phyloP scores from a whole-genome alignment of 257 asterid genomes.

The Solanum rostratum region DNA sequence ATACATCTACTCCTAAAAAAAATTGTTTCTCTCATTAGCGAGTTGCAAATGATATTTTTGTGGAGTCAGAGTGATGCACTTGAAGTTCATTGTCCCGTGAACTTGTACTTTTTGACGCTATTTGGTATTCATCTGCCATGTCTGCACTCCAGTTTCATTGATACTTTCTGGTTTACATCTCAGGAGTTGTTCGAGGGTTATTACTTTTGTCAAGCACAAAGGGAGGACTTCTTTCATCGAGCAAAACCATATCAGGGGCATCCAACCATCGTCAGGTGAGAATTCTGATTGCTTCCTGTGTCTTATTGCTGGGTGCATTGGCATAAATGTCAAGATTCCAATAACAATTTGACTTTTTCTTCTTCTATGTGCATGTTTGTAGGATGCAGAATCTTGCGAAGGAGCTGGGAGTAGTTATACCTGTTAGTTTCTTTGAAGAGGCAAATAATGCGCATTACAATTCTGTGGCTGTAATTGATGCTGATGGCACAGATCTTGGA shows the following conservation, averaged over 20 bases:
- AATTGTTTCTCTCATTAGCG: background rate
- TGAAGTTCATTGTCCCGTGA: background rate
- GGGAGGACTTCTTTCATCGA: conserved; percentile 66
- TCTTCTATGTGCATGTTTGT: conserved; percentile 3
- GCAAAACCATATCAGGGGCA: conserved; percentile 85
- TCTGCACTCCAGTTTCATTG: background rate
- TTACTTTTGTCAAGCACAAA: conserved; percentile 98
- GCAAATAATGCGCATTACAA: conserved; percentile 97
- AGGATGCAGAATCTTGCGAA: conserved; percentile 95
- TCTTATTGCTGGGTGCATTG: background rate
- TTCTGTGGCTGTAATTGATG: conserved; percentile 83
- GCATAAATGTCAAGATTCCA: background rate
- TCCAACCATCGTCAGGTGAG: conserved; percentile 74
- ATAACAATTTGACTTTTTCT: background rate
- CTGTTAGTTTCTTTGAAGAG: conserved; percentile 97
- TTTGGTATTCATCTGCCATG: background rate
- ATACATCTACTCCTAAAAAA: background rate
- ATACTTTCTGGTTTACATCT: conserved; percentile 9
- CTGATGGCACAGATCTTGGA: conserved; percentile 93
- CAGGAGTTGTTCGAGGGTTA: conserved; percentile 96
- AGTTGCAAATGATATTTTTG: background rate
- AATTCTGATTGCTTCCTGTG: background rate
- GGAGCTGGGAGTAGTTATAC: conserved; percentile 85
- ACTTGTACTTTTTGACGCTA: background rate
- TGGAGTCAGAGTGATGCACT: background rate